A percentile compares a stretch with the other conserved stretches of the same genome.
Evolutionary conservation across 2,329 filamentous ascomycete species (phyloP).

Genomic region (Aspergillus chevalieri): DNA sequence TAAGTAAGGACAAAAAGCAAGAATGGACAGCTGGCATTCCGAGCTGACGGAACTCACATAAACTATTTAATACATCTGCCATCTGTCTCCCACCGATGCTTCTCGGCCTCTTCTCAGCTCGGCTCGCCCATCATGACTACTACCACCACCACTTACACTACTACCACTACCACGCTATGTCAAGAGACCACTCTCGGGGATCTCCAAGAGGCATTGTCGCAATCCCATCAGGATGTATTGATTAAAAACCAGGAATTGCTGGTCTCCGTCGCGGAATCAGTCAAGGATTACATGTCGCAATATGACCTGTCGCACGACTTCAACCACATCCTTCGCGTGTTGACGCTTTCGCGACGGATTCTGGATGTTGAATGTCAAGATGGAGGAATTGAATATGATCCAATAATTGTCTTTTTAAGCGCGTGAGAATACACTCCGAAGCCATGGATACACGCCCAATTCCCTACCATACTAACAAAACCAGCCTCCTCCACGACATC

Average conservation of each 20-base stretch:
- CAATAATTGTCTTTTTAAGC: neutral
- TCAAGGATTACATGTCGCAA: neutral
- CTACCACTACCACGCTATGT: neutral
- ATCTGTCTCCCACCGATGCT: too few species aligned
- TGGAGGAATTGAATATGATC: neutral
- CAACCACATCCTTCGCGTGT: neutral
- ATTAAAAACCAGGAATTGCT: neutral
- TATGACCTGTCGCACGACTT: neutral
- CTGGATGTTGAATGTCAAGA: neutral
- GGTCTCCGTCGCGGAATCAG: neutral
- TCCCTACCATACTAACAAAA: neutral
- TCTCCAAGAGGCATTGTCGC: neutral
- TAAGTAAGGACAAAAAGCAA: too few species aligned
- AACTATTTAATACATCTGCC: too few species aligned
- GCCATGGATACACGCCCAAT: too few species aligned
- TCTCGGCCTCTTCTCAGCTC: too few species aligned
- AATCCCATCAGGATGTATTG: neutral
- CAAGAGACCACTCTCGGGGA: neutral
- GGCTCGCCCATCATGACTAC: too few species aligned
- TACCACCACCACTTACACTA: neutral
- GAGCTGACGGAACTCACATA: too few species aligned
- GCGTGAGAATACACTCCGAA: neutral
- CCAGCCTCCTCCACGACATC: conserved; percentile 71
- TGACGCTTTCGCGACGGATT: neutral
- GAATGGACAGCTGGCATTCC: too few species aligned